These are phyloP conservation scores for Hansenula lynferdii DNA, from an alignment of 1,139 yeast genomes.

Conservation along the genomic window DNA sequence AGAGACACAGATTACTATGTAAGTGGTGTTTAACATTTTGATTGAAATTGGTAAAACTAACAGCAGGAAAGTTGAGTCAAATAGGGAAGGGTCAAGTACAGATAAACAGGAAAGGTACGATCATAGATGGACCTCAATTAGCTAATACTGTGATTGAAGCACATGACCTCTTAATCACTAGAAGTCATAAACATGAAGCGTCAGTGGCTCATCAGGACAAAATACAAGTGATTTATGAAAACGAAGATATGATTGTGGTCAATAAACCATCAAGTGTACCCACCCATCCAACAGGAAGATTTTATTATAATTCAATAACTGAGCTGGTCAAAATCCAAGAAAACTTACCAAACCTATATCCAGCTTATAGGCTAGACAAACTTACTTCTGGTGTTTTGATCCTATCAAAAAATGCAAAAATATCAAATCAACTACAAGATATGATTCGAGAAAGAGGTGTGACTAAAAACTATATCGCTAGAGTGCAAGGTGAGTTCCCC, in stretches of 20 bases:
- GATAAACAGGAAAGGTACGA: conserved; percentile 5
- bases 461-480: conserved; percentile 50
- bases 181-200: conserved; percentile 62
- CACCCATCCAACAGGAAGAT: conserved; percentile 74
- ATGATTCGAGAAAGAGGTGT: conserved; percentile 38
- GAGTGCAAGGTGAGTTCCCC: conserved; percentile 60
- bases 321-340: conserved; percentile 47
- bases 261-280: conserved; percentile 78
- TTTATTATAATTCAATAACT: conserved; percentile 53
- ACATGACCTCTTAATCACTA: conserved; percentile 46
- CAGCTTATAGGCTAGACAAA: conserved; percentile 69
- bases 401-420: conserved; percentile 43
- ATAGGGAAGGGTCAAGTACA: conserved; percentile 3
- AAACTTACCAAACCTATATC: conserved; percentile 35
- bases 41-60: background rate
- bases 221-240: conserved; percentile 42
- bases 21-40: background rate
- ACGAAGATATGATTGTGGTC: conserved; percentile 49
- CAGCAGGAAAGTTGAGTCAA: background rate
- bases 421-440: conserved; percentile 40
- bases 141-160: conserved; percentile 28
- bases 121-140: conserved; percentile 11
- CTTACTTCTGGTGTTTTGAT: conserved; percentile 71
- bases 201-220: conserved; percentile 29
- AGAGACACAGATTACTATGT: conserved; percentile 33